phyloP scores from a whole-genome alignment of 2,329 filamentous ascomycete species.

The Trichoderma polysporum region DNA sequence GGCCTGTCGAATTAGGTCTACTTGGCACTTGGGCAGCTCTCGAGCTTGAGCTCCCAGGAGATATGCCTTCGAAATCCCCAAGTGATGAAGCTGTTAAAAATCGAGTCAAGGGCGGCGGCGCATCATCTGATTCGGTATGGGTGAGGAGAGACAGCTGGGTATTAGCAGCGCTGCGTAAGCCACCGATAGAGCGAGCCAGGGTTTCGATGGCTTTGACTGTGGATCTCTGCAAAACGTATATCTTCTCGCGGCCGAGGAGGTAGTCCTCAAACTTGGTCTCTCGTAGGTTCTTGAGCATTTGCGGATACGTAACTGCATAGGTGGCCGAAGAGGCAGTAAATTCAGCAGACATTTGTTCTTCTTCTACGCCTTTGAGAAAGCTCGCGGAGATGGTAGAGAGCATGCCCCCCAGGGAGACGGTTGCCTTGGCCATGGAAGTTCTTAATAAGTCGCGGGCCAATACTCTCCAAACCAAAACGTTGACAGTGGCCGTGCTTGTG shows the following conservation, averaged over 20 bases:
- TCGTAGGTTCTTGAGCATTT: slow-evolving; percentile 70
- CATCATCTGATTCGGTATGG: slow-evolving; percentile 43
- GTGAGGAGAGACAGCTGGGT: slow-evolving; percentile 80
- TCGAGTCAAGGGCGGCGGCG: background rate
- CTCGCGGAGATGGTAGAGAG: slow-evolving; percentile 73
- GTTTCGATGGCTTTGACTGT: slow-evolving; percentile 79
- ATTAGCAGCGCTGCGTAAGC: slow-evolving; percentile 77
- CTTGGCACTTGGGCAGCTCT: background rate
- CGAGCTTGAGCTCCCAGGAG: background rate
- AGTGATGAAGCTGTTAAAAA: slow-evolving; percentile 10
- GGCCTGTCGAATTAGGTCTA: background rate
- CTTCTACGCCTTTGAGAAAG: slow-evolving; percentile 77
- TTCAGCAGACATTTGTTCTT: slow-evolving; percentile 62
- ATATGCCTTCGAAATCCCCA: slow-evolving; percentile 8
- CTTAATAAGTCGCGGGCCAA: slow-evolving; percentile 71
- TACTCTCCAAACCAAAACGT: slow-evolving; percentile 70
- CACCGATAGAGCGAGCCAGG: slow-evolving; percentile 81
- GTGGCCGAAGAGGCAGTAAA: slow-evolving; percentile 59
- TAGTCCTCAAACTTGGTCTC: slow-evolving; percentile 87
- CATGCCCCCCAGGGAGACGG: slow-evolving; percentile 73
- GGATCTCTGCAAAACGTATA: slow-evolving; percentile 72
- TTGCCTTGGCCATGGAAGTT: slow-evolving; percentile 68
- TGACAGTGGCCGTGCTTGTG: slow-evolving; percentile 65
- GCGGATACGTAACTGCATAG: slow-evolving; percentile 58
- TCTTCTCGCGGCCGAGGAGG: slow-evolving; percentile 69